phyloP scores from a whole-genome alignment of 257 asterid species.

The Solanum neorickii region DNA sequence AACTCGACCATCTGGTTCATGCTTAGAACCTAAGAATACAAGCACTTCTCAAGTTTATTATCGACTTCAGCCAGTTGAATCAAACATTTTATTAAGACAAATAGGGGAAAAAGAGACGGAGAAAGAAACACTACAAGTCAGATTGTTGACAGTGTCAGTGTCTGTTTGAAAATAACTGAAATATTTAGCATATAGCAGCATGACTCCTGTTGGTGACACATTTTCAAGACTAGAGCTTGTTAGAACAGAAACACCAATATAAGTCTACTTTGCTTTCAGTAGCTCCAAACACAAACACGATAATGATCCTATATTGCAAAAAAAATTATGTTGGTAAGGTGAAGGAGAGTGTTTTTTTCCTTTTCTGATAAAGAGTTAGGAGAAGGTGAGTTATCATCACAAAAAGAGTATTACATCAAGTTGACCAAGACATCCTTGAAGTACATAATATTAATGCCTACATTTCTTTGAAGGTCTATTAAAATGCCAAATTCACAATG shows the following conservation, averaged over 20 bases:
- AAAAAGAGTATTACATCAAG: neutral
- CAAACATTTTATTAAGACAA: neutral
- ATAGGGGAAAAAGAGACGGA: neutral
- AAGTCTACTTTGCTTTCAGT: neutral
- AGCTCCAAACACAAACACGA: neutral
- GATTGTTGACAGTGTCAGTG: neutral
- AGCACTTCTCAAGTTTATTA: neutral
- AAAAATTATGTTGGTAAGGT: neutral
- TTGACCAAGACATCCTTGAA: neutral
- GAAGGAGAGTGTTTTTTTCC: neutral
- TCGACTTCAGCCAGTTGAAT: neutral
- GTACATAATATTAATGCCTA: neutral
- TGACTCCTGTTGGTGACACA: neutral
- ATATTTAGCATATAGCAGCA: neutral
- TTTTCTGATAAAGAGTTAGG: neutral
- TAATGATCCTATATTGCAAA: neutral
- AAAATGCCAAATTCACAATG: neutral
- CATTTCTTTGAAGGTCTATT: neutral
- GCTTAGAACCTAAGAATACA: conserved; percentile 54
- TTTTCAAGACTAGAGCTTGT: neutral
- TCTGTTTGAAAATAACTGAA: neutral
- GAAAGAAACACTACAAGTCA: neutral
- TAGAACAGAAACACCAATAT: neutral
- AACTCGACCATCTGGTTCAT: conserved; percentile 90
- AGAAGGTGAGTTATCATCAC: neutral